Evolutionary conservation across 2,329 filamentous ascomycete species (phyloP).

Genomic region (Blastomyces gilchristii): DNA sequence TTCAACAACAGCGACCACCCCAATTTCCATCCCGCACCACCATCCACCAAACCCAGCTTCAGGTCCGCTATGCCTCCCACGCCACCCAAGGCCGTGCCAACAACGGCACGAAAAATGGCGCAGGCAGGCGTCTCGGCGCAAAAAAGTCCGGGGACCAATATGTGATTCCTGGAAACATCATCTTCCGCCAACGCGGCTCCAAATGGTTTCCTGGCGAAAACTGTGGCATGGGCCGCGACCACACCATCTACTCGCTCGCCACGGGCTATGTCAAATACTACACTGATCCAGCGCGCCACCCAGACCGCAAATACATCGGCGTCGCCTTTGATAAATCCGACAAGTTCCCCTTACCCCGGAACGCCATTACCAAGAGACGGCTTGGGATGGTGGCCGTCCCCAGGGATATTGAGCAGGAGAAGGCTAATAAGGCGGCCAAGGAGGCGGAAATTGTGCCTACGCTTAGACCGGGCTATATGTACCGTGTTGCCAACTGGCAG

Average conservation of each 20-base stretch:
- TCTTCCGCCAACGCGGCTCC: constrained; percentile 93
- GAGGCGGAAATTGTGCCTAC: constrained; percentile 18
- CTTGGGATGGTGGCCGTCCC: constrained; percentile 59
- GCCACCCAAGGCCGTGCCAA: constrained; percentile 59
- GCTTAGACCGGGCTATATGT: constrained; percentile 51
- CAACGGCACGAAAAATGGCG: constrained; percentile 53
- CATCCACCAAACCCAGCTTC: constrained; percentile 30
- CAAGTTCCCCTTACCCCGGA: constrained; percentile 62
- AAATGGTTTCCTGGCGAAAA: constrained; percentile 95
- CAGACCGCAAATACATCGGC: constrained; percentile 87
- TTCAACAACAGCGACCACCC: constrained; percentile 19
- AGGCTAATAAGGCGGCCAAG: constrained; percentile 11
- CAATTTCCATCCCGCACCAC: constrained; percentile 21
- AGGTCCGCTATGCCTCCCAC: constrained; percentile 53
- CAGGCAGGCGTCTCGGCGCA: constrained; percentile 81
- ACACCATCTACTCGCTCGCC: constrained; percentile 81
- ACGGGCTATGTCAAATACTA: constrained; percentile 96
- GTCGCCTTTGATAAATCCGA: constrained; percentile 78
- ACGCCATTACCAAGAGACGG: constrained; percentile 62
- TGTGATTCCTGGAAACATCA: constrained; percentile 92
- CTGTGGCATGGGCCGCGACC: constrained; percentile 86
- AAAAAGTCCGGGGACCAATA: constrained; percentile 91
- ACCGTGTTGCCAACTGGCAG: constrained; percentile 56
- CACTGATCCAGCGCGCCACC: constrained; percentile 70
- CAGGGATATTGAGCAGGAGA: constrained; percentile 19